phyloP scores from a whole-genome alignment of 2,329 filamentous ascomycete genomes.

The Penicillium sp. region DNA sequence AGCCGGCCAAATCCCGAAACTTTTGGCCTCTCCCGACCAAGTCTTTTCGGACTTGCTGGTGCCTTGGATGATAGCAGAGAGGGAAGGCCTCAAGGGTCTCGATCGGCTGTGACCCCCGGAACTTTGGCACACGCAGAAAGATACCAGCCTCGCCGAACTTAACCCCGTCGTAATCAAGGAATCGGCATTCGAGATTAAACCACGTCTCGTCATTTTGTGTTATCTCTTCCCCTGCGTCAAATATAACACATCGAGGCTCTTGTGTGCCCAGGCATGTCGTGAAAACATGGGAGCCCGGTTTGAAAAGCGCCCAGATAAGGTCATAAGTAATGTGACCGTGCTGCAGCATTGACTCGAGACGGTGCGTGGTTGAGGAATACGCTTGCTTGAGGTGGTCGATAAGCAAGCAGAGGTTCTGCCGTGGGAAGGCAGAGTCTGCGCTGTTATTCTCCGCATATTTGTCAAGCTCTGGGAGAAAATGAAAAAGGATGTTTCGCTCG shows the following conservation, averaged over 20 bases:
- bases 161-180: no score
- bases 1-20: slow-evolving; percentile 2
- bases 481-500: slow-evolving; percentile 4
- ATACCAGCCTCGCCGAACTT: no score
- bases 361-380: neutral
- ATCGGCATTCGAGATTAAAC: neutral
- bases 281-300: slow-evolving; percentile 3
- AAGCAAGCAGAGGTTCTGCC: neutral
- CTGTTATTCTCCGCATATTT: neutral
- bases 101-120: no score
- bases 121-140: no score
- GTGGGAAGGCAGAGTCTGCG: neutral
- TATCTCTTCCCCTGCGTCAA: slow-evolving; percentile 4
- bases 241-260: slow-evolving; percentile 1
- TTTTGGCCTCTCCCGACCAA: slow-evolving; percentile 8
- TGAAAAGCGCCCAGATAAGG: slow-evolving; percentile 1
- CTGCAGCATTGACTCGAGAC: slow-evolving; percentile 1
- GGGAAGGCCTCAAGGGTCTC: slow-evolving; percentile 3
- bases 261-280: neutral
- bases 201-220: slow-evolving; percentile 2
- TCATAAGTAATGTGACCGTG: slow-evolving; percentile 4
- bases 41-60: slow-evolving; percentile 3
- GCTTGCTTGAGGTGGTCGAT: slow-evolving; percentile 5
- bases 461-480: slow-evolving; percentile 1
- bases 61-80: slow-evolving; percentile 3